phyloP scores from a whole-genome alignment of 2,329 filamentous ascomycete genomes.

The Cladosporium oxysporum region DNA sequence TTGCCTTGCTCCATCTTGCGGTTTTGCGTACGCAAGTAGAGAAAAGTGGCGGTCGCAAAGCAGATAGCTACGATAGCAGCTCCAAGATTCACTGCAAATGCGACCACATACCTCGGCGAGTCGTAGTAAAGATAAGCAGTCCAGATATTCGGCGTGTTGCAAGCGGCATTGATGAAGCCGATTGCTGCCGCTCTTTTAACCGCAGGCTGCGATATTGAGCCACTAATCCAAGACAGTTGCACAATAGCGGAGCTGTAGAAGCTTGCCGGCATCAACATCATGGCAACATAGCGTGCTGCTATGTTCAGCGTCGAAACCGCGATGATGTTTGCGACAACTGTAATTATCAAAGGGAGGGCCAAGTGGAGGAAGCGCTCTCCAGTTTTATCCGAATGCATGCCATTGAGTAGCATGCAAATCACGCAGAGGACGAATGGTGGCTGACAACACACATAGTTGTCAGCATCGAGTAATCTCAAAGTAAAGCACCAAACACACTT shows the following conservation, averaged over 20 bases:
- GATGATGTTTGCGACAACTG: constrained; percentile 57
- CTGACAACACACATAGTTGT: constrained; percentile 48
- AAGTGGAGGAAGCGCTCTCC: constrained; percentile 60
- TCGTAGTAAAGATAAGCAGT: constrained; percentile 36
- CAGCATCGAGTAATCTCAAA: constrained; percentile 45
- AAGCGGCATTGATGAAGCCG: constrained; percentile 36
- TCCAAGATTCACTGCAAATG: constrained; percentile 27
- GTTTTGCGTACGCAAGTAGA: constrained; percentile 23
- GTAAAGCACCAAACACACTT: background rate
- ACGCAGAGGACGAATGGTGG: constrained; percentile 59
- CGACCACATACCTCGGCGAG: constrained; percentile 11
- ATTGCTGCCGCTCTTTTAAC: constrained; percentile 37
- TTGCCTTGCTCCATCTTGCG: constrained; percentile 31
- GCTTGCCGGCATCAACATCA: constrained; percentile 51
- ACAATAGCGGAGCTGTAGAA: constrained; percentile 35
- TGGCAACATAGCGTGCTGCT: constrained; percentile 60
- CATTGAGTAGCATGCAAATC: constrained; percentile 57
- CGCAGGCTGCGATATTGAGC: constrained; percentile 32
- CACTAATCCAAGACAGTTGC: constrained; percentile 51
- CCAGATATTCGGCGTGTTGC: constrained; percentile 45
- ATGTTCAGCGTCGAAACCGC: constrained; percentile 53
- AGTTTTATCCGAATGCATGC: constrained; percentile 54
- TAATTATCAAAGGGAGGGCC: constrained; percentile 53
- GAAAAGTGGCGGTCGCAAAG: constrained; percentile 25
- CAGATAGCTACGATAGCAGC: constrained; percentile 27